Conservation (phyloP, 1,284 basidiomycete species). For the Entoloma clypeatum region DNA sequence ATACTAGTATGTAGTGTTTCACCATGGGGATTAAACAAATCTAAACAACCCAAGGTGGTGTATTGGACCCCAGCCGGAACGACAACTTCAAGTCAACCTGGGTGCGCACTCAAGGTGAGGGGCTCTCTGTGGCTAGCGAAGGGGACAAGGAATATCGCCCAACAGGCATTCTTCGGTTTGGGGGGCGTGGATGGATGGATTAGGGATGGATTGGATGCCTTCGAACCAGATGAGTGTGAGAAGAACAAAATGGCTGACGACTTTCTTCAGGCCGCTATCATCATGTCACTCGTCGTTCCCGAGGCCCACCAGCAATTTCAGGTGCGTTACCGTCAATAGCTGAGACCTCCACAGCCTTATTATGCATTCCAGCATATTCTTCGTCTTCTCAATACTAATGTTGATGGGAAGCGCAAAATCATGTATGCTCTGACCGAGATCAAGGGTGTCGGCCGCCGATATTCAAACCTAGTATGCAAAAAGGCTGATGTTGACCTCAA, state of each 20-base stretch:
- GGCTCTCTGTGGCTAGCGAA: constrained; percentile 4
- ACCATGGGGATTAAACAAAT: constrained; percentile 9
- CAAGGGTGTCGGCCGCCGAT: constrained; percentile 99
- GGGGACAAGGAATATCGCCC: neutral
- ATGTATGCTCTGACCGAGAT: constrained; percentile 99
- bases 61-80: constrained; percentile 3
- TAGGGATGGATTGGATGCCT: constrained; percentile 17
- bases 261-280: constrained; percentile 18
- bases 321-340: constrained; percentile 40
- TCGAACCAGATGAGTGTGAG: constrained; percentile 14
- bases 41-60: constrained; percentile 17
- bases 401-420: constrained; percentile 98
- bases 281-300: constrained; percentile 91
- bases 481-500: constrained; percentile 99
- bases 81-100: constrained; percentile 16
- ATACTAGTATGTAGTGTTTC: constrained; percentile 8
- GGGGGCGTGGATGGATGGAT: constrained; percentile 13
- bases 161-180: constrained; percentile 1
- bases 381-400: constrained; percentile 99
- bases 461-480: constrained; percentile 99
- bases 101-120: constrained; percentile 21
- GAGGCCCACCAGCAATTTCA: constrained; percentile 93
- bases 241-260: constrained; percentile 15
- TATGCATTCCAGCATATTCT: constrained; percentile 74
- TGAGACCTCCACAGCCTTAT: constrained; percentile 7